A percentile compares a stretch with the other conserved stretches of the same genome.
phyloP scores from a whole-genome alignment of 2,329 filamentous ascomycete genomes.

The Macrophomina phaseolina region DNA sequence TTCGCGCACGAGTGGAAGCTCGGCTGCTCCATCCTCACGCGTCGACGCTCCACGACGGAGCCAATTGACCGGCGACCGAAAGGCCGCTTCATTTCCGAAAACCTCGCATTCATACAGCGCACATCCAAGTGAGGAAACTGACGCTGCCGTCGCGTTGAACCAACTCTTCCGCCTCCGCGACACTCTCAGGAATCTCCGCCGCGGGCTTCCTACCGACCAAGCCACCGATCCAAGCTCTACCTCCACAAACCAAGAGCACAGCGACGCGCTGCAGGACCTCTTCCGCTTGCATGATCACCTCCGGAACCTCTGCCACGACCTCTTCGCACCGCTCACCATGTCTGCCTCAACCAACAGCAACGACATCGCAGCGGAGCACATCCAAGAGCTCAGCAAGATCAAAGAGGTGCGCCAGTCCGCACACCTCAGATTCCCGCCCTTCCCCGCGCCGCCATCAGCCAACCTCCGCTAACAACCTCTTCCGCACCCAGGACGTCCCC shows the following conservation, averaged over 20 bases:
- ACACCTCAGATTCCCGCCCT: not conserved
- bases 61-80: not conserved
- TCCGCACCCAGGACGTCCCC: slow-evolving; percentile 52
- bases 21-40: not conserved
- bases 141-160: not conserved
- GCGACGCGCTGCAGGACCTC: not conserved
- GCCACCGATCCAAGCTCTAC: not conserved
- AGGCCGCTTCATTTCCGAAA: not conserved
- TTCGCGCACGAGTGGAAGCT: not conserved
- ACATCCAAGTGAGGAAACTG: not conserved
- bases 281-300: not conserved
- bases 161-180: not conserved
- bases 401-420: slow-evolving; percentile 15
- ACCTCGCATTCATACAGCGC: not conserved
- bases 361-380: slow-evolving; percentile 24
- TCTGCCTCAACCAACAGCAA: not conserved
- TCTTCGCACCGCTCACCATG: not conserved
- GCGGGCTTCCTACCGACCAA: not conserved
- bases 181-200: not conserved
- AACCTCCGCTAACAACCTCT: slow-evolving; percentile 51
- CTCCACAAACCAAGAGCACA: not conserved
- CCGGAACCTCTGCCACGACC: not conserved
- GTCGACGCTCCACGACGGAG: not conserved
- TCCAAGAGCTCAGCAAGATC: slow-evolving; percentile 26
- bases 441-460: not conserved